These are phyloP conservation scores for Chytriomyces confervae DNA, from an alignment of 192 early-diverging fungal species.

Conservation along the genomic window DNA sequence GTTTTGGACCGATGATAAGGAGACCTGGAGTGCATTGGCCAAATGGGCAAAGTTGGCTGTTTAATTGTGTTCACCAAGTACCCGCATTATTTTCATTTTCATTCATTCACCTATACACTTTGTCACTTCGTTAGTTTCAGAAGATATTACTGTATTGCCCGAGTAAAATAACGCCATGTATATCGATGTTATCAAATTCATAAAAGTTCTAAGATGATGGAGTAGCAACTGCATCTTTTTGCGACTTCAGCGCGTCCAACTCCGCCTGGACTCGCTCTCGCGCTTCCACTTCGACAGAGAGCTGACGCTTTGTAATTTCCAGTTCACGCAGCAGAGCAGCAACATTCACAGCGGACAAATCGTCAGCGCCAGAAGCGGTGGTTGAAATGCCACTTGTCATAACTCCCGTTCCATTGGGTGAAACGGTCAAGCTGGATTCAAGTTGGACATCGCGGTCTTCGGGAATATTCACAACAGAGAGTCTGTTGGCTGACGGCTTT, in stretches of 20 bases:
- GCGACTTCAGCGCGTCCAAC: too few species aligned
- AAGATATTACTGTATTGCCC: too few species aligned
- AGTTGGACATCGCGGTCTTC: neutral
- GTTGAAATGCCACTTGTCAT: constrained; percentile 4
- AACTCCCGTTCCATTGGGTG: neutral
- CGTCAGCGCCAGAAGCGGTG: neutral
- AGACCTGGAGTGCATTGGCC: constrained; percentile 23
- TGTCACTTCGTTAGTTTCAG: too few species aligned
- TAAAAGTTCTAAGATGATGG: too few species aligned
- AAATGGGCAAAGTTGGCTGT: neutral
- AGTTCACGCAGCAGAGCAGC: neutral
- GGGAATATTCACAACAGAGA: neutral
- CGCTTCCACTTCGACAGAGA: neutral
- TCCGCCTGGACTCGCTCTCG: too few species aligned
- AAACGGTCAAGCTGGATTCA: neutral
- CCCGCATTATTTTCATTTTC: neutral
- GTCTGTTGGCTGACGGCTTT: neutral
- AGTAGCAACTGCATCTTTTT: too few species aligned
- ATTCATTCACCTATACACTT: neutral
- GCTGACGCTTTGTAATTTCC: neutral
- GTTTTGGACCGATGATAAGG: constrained; percentile 8
- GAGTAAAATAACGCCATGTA: too few species aligned
- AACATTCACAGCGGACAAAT: neutral
- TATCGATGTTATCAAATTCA: too few species aligned
- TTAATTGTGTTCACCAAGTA: neutral